phyloP scores from a whole-genome alignment of 129 eudicot genomes.

The Gnaphalium uliginosum region DNA sequence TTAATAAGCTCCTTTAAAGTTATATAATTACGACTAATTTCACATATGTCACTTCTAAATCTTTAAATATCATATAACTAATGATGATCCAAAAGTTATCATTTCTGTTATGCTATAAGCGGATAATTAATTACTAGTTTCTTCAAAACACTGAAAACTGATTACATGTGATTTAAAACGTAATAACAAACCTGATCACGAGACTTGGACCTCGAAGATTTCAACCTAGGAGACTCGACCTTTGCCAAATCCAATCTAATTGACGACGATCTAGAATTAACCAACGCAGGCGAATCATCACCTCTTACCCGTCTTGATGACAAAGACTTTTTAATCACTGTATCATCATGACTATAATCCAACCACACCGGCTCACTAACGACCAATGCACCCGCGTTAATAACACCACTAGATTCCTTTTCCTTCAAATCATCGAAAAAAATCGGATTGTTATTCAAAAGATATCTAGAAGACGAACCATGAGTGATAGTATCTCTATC shows the following conservation, averaged over 20 bases:
- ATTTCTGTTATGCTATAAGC: neutral
- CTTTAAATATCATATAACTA: neutral
- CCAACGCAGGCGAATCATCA: conserved; percentile 31
- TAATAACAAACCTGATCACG: conserved; percentile 38
- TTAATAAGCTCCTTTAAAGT: too few relatives aligned
- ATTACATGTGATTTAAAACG: neutral
- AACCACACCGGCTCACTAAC: conserved; percentile 35
- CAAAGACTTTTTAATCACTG: conserved; percentile 26
- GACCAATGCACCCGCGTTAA: conserved; percentile 30
- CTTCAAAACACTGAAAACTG: neutral
- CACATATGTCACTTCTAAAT: neutral
- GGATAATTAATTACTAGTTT: neutral
- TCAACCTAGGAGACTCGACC: conserved; percentile 25
- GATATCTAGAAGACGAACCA: conserved; percentile 35
- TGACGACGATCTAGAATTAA: conserved; percentile 26
- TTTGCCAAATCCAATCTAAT: conserved; percentile 1
- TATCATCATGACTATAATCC: conserved; percentile 9
- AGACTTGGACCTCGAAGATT: conserved; percentile 25
- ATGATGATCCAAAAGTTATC: neutral
- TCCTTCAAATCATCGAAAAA: conserved; percentile 22
- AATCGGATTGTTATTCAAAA: conserved; percentile 21
- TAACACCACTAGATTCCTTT: conserved; percentile 11
- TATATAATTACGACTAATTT: neutral
- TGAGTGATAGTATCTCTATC: neutral
- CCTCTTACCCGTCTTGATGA: conserved; percentile 19